Evolutionary conservation across 2,329 filamentous ascomycete species (phyloP), one percentile per base, ranked within the genome.

Genomic region (Orbilia brochopaga): DNA sequence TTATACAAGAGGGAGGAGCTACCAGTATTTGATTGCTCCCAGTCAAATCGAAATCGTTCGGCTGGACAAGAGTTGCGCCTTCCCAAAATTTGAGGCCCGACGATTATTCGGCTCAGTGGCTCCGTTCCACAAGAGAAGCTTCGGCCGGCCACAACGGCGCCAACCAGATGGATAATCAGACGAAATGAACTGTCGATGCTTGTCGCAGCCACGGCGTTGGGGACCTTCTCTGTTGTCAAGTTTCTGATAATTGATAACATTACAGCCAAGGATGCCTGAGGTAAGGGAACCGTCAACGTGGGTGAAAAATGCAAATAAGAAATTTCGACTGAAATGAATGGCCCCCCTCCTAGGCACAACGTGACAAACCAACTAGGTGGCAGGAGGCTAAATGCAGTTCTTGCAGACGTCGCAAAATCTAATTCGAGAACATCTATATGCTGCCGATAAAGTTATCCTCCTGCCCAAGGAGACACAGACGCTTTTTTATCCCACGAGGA

Each of bases 1-100:
- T 70, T 70, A 70, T 70, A 70, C 66, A 70, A 69, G 58, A 70
- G 59, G 66, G 66, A 70, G 48, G 59, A 70, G 66, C 66, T 64
- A 63, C 58, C 54, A 70, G 54, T 70, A 63, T 59, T 70, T 70
- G 50, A 42, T 44, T 63, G 66, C 64, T 32, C 59, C 57, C 59
- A 48, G 52, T 50, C 46, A 59, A 59, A 37, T 63, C 54, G 40
- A 55, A 60, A 62, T 24, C 44, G 52, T 60, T 64, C 56, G 58
- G 58, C 54, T 70, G 66, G 44, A 63, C 54, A 58, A 60, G 66
- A 70, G 66, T 70, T 70, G 66, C 65, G 65, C 66, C 66, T 70
- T 70, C 66, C 65, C 58, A 63, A 70, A 70, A 46, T 30, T 35
- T 54, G 58, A 48, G 44, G 58, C 52, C 51, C 35, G 52, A 69